phyloP scores from a whole-genome alignment of 2,329 filamentous ascomycete genomes.

The Fusarium goolgardi region DNA sequence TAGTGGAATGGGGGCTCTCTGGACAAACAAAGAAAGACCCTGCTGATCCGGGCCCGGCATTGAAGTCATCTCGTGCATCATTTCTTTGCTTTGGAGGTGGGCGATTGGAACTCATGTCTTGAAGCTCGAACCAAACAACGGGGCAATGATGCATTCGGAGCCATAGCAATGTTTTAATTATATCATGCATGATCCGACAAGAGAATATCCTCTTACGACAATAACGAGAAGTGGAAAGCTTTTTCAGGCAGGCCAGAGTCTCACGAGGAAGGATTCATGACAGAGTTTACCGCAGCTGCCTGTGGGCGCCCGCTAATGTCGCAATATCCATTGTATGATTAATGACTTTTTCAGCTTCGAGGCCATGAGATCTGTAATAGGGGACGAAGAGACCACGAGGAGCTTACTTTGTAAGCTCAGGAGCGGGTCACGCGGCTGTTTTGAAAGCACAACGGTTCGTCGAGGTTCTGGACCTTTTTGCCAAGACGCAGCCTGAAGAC shows the following conservation, averaged over 20 bases:
- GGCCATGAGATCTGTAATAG: slow-evolving; percentile 32
- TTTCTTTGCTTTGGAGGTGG: slow-evolving; percentile 13
- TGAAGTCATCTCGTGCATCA: slow-evolving; percentile 40
- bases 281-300: slow-evolving; percentile 5
- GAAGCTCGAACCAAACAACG: slow-evolving; percentile 28
- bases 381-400: slow-evolving; percentile 27
- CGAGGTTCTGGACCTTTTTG: slow-evolving; percentile 6
- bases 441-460: slow-evolving; percentile 35
- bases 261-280: background rate
- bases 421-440: slow-evolving; percentile 37
- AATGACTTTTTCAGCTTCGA: slow-evolving; percentile 15
- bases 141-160: slow-evolving; percentile 32
- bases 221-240: slow-evolving; percentile 1
- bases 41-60: slow-evolving; percentile 43
- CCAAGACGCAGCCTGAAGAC: slow-evolving; percentile 14
- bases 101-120: slow-evolving; percentile 19
- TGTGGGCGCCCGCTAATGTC: background rate
- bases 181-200: slow-evolving; percentile 26
- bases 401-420: slow-evolving; percentile 7
- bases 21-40: slow-evolving; percentile 39
- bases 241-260: background rate
- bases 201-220: slow-evolving; percentile 15
- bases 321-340: slow-evolving; percentile 6
- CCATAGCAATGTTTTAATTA: slow-evolving; percentile 1
- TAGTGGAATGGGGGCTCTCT: slow-evolving; percentile 10